phyloP scores from a whole-genome alignment of 2,329 filamentous ascomycete species.

The Blastomyces silverae region DNA sequence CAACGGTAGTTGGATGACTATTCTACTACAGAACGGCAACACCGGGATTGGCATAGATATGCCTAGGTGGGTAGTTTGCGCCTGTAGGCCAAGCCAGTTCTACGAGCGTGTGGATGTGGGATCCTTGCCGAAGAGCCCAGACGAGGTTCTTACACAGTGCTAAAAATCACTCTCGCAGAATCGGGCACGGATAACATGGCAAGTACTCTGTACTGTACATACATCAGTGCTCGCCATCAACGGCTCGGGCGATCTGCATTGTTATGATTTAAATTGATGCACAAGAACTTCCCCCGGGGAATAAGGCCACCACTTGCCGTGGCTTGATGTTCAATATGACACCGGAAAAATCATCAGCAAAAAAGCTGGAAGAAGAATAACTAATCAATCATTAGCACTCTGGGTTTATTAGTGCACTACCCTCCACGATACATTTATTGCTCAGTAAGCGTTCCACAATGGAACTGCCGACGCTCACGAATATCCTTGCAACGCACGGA shows the following conservation, averaged over 20 bases:
- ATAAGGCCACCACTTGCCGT: no score
- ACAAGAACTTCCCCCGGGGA: no score
- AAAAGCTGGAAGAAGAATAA: no score
- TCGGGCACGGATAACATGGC: not conserved
- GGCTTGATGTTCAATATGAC: no score
- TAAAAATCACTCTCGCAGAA: not conserved
- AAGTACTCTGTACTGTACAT: not conserved
- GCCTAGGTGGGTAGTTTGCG: not conserved
- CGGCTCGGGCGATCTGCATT: no score
- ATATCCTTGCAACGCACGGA: slow-evolving; percentile 7
- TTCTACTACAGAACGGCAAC: not conserved
- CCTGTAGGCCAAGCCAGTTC: not conserved
- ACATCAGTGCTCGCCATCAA: no score
- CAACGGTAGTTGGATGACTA: not conserved
- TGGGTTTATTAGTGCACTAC: no score
- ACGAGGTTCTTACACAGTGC: not conserved
- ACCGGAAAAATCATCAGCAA: no score
- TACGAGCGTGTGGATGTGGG: not conserved
- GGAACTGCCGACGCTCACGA: not conserved
- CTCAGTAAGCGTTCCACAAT: no score
- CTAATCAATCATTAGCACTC: no score
- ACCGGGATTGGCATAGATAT: not conserved
- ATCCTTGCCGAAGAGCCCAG: not conserved
- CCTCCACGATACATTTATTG: no score
- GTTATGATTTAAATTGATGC: no score